These are phyloP conservation scores for Cucurbitaria berberidis DNA, from an alignment of 2,329 filamentous ascomycete genomes.

Conservation along the genomic window DNA sequence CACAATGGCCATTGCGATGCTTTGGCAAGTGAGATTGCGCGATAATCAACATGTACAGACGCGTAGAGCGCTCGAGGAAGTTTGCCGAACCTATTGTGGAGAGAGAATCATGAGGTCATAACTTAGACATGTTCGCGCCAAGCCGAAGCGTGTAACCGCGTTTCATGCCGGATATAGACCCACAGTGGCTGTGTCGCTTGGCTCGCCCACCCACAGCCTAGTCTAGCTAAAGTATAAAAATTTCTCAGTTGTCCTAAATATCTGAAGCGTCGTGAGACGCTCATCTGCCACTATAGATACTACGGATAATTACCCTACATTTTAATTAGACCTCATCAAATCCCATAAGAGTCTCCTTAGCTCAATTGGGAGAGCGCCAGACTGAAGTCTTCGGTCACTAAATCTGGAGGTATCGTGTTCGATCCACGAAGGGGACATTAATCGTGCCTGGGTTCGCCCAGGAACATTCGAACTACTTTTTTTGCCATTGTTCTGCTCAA, in stretches of 20 bases:
- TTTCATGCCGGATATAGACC: neutral
- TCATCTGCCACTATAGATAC: neutral
- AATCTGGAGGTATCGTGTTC: constrained; percentile 42
- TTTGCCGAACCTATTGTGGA: neutral
- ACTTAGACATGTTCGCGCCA: constrained; percentile 14
- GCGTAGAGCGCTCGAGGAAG: neutral
- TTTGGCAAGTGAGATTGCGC: neutral
- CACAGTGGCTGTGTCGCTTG: neutral
- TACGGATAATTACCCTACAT: neutral
- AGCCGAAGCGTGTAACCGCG: constrained; percentile 13
- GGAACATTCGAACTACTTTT: constrained; percentile 20
- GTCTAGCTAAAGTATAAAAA: neutral
- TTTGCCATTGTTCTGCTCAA: constrained; percentile 2
- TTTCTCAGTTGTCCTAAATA: neutral
- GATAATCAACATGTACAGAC: neutral
- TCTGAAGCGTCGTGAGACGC: neutral
- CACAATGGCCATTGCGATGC: constrained; percentile 49
- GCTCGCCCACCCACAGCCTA: neutral
- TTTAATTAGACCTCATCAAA: constrained; percentile 15
- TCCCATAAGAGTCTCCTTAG: constrained; percentile 31
- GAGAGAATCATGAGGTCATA: constrained; percentile 24
- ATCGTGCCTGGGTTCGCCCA: constrained; percentile 15
- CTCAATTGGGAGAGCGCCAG: constrained; percentile 43
- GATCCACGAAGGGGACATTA: constrained; percentile 41
- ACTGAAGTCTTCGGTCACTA: constrained; percentile 39